Base-by-base conservation (phyloP, 2,329 filamentous ascomycete genomes). In the Graphilbum fragrans region DNA sequence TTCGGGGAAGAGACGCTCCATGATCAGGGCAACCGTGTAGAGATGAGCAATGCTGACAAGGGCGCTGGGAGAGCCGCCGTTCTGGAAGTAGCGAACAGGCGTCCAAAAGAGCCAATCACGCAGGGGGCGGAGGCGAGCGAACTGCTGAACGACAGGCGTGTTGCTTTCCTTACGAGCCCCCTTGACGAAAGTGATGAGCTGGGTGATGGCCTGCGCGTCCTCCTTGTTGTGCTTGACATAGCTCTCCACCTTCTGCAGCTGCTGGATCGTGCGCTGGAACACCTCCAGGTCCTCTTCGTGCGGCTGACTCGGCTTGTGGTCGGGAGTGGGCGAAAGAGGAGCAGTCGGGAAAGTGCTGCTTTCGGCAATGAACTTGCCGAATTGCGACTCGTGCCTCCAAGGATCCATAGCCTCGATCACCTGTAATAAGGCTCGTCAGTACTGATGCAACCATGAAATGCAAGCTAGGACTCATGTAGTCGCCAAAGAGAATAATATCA, bases 91-190 rank as follows among this genome's bases (percentile, higher is more conserved):
- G 50, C 80, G 78, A 27, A 94, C 80, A 1, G 92, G 92, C 42
- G 94, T 77, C 87, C 90, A 96, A 63, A 96, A 94, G 16, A 96
- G 74, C 87, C 90, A 95, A 51, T 85, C 84, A 42, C 88, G 76
- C 45, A 98, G 72, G 10, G 86, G 81, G 49, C 93, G 88, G 11
- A 96, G 75, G 49, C 88, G 83, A 54, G 87, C 82, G 57, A 95
- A 96, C 55, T 94, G 86, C 56, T 93, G 80, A 20, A 87, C 77
- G 20, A 79, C 77, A 48, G 82, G 71, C 12, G 72, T 71, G 5
- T 80, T 77, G 55, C 78, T 77, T 49, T 85, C 77, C 57, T 82
- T 78, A 54, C 78, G 77, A 43, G 84, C 72, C 34, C 79, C 74
- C 60, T 82, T 79, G 48, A 87, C 67, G 61, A 87, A 87, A 45